phyloP scores from a whole-genome alignment of 768 basidiomycete species.

The Tricholoma matsutake region DNA sequence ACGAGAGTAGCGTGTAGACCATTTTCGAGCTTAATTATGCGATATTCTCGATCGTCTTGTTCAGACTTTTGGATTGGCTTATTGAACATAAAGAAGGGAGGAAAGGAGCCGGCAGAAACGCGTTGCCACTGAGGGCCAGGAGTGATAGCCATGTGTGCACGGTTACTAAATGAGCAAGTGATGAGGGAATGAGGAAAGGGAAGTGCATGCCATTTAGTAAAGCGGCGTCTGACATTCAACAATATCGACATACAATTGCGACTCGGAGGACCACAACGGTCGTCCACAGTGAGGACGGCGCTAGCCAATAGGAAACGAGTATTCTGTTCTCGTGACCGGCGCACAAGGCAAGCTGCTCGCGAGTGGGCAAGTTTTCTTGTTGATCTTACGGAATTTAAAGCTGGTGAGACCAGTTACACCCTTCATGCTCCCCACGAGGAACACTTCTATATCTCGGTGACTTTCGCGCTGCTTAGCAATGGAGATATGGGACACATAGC shows the following conservation, averaged over 20 bases:
- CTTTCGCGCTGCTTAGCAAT: no score
- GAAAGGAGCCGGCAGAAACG: conserved; percentile 27
- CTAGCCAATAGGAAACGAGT: not conserved
- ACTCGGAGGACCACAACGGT: not conserved
- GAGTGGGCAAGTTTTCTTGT: no score
- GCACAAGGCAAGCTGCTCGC: no score
- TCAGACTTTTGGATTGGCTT: conserved; percentile 65
- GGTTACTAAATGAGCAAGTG: not conserved
- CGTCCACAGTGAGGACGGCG: not conserved
- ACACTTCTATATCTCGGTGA: no score
- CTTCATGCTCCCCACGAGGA: no score
- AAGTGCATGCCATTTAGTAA: not conserved
- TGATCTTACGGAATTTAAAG: no score
- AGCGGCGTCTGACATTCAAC: not conserved
- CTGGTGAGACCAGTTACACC: no score
- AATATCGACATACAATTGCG: not conserved
- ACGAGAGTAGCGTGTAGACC: conserved; percentile 85
- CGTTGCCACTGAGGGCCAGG: conserved; percentile 33
- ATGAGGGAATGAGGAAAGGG: not conserved
- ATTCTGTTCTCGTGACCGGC: no score
- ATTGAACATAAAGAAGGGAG: conserved; percentile 53
- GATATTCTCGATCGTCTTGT: conserved; percentile 78
- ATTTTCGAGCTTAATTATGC: conserved; percentile 81
- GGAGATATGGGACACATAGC: no score
- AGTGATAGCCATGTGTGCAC: conserved; percentile 17